Evolutionary conservation across 306 rosid genomes (phyloP), one percentile per base, ranked within the genome.

Genomic region (Dicorynia guianensis): DNA sequence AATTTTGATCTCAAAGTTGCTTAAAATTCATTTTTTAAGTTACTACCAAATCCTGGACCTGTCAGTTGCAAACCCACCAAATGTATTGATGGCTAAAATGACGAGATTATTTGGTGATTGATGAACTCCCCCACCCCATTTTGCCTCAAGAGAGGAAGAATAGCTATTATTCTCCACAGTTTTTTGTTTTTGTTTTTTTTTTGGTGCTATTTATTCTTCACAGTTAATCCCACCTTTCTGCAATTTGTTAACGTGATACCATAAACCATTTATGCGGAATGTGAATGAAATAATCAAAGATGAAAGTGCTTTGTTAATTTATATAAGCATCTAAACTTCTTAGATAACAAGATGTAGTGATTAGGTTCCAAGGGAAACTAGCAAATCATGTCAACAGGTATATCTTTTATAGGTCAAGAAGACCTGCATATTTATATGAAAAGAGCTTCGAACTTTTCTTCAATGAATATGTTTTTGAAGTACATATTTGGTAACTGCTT

Each of bases 31-130:
- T n/a, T n/a, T 71, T 39, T 13, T 56, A 68, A 59, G 12, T 55
- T 52, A 59, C 38, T 46, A 1, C 20, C 20, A 12, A 30, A 25
- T 47, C 36, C 68, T 12, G 19, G 80, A 44, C 38, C 17, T 7
- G 39, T 66, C 8, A 60, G 65, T 61, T 39, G 11, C 20, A 63
- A 75, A 62, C 75, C 38, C 10, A 59, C 42, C 60, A 17, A 63
- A 35, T 53, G 20, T 5, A 19, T 18, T 20, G 66, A 56, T 50
- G 15, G 36, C 20, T 54, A 20, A 79, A 46, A n/a, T 8, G n/a
- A 3, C 42, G 48, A 64, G 39, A 12, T 47, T 79, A 72, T 79
- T 39, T 40, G 57, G 64, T 63, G 55, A 76, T 35, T 5, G 3
- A 66, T 56, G 25, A 34, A 40, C 10, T 40, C 2, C 46, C 46